A percentile compares a stretch with the other conserved stretches of the same genome.
Evolutionary conservation across 306 rosid genomes (phyloP).

Genomic region (Albizia julibrissin): DNA sequence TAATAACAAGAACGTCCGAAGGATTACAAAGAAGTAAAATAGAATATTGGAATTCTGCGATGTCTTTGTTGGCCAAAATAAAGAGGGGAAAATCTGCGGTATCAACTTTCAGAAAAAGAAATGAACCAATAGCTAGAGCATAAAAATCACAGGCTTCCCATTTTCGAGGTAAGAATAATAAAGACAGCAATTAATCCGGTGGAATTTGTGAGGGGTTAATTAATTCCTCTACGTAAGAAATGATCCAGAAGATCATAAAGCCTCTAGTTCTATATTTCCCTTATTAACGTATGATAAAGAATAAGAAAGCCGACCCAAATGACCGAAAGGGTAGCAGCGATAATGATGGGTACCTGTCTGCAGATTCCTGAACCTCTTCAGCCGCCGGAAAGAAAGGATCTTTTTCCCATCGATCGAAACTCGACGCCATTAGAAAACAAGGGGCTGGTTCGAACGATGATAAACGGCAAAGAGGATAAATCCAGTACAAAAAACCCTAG

Average conservation of each 20-base stretch:
- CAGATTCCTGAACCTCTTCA: slow-evolving; percentile 96
- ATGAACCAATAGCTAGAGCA: neutral
- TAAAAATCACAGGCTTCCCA: slow-evolving; percentile 11
- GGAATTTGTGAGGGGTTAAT: slow-evolving; percentile 3
- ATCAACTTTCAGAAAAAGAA: neutral
- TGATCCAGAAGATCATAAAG: neutral
- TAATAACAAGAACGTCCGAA: slow-evolving; percentile 22
- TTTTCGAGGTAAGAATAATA: neutral
- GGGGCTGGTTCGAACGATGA: slow-evolving; percentile 6
- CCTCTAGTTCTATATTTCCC: neutral
- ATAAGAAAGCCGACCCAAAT: neutral
- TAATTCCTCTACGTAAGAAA: neutral
- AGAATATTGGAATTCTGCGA: neutral
- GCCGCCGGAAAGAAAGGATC: slow-evolving; percentile 95
- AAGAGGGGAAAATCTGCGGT: neutral
- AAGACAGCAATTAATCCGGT: neutral
- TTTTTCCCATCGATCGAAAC: slow-evolving; percentile 95
- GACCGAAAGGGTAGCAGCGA: neutral
- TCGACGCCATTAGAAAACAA: slow-evolving; percentile 66
- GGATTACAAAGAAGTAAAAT: neutral
- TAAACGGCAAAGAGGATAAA: neutral
- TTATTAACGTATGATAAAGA: neutral
- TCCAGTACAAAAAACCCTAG: slow-evolving; percentile 28
- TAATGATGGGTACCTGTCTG: slow-evolving; percentile 66
- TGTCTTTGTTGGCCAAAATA: neutral